These are phyloP conservation scores for Vicia villosa DNA, from an alignment of 306 rosid species.

Conservation along the genomic window DNA sequence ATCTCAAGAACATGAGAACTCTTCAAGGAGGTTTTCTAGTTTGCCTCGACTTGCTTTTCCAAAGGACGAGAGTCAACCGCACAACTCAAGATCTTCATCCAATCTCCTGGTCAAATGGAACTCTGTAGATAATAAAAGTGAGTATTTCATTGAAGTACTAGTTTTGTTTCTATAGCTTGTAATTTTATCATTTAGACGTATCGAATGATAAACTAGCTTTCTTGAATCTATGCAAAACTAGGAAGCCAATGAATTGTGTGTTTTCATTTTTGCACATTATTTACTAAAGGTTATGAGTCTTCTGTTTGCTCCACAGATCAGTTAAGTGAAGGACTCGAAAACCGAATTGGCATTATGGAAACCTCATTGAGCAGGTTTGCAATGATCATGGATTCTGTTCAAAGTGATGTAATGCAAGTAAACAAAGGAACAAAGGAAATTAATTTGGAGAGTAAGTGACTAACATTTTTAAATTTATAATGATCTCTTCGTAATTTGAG, in stretches of 20 bases:
- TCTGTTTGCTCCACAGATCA: constrained; percentile 60
- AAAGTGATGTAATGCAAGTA: constrained; percentile 79
- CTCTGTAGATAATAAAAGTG: constrained; percentile 70
- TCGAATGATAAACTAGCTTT: constrained; percentile 11
- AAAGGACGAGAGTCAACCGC: constrained; percentile 79
- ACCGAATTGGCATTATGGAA: constrained; percentile 83
- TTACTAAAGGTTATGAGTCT: constrained; percentile 23
- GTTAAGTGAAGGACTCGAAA: constrained; percentile 79
- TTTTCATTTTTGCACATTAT: constrained; percentile 15
- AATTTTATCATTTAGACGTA: constrained; percentile 11
- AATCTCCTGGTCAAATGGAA: constrained; percentile 73
- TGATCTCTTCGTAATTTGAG: no score
- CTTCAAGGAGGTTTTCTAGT: constrained; percentile 61
- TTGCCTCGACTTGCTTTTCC: constrained; percentile 60
- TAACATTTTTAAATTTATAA: neutral
- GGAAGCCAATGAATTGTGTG: constrained; percentile 28
- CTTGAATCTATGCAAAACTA: constrained; percentile 9
- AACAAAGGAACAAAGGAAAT: constrained; percentile 85
- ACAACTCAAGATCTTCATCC: constrained; percentile 69
- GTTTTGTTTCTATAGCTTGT: constrained; percentile 2
- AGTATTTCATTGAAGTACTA: constrained; percentile 41
- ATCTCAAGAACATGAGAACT: constrained; percentile 85
- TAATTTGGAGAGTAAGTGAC: constrained; percentile 71
- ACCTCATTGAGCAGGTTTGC: constrained; percentile 79
- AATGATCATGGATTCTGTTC: constrained; percentile 93